phyloP scores from a whole-genome alignment of 768 basidiomycete genomes.

The Pleurotus tuber-regium region DNA sequence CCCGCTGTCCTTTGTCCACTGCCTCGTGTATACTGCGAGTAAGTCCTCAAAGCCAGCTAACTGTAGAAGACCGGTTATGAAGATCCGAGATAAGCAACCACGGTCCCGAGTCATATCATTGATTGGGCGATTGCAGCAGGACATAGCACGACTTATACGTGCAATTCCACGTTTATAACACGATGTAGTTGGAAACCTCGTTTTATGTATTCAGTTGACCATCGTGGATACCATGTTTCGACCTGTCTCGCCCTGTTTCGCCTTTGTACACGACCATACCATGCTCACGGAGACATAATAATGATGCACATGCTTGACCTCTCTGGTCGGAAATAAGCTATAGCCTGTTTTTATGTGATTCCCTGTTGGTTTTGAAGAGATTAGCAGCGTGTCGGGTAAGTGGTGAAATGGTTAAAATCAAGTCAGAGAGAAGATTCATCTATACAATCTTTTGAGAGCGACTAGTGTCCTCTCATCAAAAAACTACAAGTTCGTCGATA shows the following conservation, averaged over 20 bases:
- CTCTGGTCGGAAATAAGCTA: too few species aligned
- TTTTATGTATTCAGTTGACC: too few species aligned
- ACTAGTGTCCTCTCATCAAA: neutral
- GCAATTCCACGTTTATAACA: neutral
- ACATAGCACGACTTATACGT: too few species aligned
- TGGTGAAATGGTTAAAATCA: neutral
- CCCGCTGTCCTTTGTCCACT: neutral
- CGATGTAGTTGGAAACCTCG: neutral
- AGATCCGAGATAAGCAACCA: conserved; percentile 9
- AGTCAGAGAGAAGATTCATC: conserved; percentile 11
- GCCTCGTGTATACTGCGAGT: conserved; percentile 10
- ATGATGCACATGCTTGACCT: too few species aligned
- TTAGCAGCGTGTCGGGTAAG: neutral
- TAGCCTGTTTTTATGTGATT: too few species aligned
- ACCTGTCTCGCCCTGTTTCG: too few species aligned
- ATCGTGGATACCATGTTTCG: too few species aligned
- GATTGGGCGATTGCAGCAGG: conserved; percentile 7
- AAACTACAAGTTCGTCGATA: conserved; percentile 1
- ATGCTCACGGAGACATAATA: neutral
- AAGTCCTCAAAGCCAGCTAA: conserved; percentile 4
- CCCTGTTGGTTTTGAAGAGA: neutral
- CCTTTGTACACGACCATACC: conserved; percentile 3
- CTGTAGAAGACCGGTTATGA: conserved; percentile 9
- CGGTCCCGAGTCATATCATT: conserved; percentile 10
- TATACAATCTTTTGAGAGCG: conserved; percentile 1